Evolutionary conservation across 768 basidiomycete species (phyloP).

Genomic region (Auriscalpium orientale): DNA sequence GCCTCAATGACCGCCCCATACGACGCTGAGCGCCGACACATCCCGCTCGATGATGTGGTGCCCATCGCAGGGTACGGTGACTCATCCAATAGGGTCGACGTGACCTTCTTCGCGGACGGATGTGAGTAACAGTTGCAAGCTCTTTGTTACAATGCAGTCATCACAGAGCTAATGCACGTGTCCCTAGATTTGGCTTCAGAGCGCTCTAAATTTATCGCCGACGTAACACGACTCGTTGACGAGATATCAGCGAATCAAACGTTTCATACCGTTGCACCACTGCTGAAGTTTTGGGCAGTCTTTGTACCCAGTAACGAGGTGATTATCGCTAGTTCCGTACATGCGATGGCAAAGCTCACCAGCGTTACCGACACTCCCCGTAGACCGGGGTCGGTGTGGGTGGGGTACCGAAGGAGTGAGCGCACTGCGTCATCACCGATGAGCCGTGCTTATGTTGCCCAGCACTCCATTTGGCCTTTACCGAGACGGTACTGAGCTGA

Average conservation of each 20-base stretch:
- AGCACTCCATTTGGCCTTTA: constrained; percentile 75
- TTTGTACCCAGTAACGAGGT: constrained; percentile 73
- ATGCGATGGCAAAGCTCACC: background rate
- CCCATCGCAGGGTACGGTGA: constrained; percentile 57
- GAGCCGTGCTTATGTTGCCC: background rate
- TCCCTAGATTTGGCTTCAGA: constrained; percentile 47
- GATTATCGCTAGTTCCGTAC: background rate
- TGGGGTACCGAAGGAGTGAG: constrained; percentile 63
- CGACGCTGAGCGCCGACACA: background rate
- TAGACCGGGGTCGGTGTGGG: constrained; percentile 69
- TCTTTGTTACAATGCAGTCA: background rate
- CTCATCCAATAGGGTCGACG: constrained; percentile 57
- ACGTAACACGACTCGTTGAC: constrained; percentile 56
- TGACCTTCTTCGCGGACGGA: constrained; percentile 74
- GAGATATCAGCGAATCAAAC: constrained; percentile 71
- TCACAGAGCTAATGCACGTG: background rate
- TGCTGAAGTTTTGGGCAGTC: constrained; percentile 78
- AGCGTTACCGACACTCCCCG: background rate
- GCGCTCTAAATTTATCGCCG: constrained; percentile 53
- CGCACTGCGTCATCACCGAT: background rate
- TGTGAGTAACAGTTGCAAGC: constrained; percentile 39
- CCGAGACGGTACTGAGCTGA: constrained; percentile 69
- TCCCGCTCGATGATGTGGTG: constrained; percentile 44
- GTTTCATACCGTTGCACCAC: constrained; percentile 65
- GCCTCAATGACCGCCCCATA: background rate